These are phyloP conservation scores for Intubia oerlemansii DNA, from an alignment of 2,329 filamentous ascomycete genomes.

Conservation along the genomic window DNA sequence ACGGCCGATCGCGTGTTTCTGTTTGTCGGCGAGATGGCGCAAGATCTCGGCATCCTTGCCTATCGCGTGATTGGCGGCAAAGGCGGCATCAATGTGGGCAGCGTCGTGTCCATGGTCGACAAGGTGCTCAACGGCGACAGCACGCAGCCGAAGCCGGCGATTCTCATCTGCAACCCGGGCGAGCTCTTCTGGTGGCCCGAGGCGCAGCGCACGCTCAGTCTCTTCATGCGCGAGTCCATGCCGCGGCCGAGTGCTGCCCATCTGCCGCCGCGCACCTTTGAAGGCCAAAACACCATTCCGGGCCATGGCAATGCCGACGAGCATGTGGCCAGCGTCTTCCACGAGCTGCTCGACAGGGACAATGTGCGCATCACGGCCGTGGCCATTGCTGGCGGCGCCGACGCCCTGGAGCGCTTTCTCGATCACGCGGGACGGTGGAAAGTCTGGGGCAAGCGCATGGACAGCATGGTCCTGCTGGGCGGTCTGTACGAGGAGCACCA, in stretches of 20 bases:
- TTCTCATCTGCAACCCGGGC: conserved; percentile 61
- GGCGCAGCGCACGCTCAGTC: conserved; percentile 35
- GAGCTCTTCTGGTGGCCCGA: conserved; percentile 58
- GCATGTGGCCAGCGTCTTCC: conserved; percentile 49
- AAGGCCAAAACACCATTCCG: conserved; percentile 36
- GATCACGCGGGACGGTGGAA: conserved; percentile 29
- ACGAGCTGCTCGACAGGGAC: conserved; percentile 29
- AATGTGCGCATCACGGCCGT: conserved; percentile 49
- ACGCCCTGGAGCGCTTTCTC: conserved; percentile 35
- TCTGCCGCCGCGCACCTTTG: conserved; percentile 22
- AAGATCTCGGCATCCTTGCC: conserved; percentile 57
- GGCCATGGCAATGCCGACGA: conserved; percentile 32
- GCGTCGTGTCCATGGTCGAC: conserved; percentile 38
- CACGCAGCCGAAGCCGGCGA: conserved; percentile 16
- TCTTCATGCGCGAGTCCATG: conserved; percentile 31
- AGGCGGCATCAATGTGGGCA: conserved; percentile 50
- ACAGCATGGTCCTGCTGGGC: conserved; percentile 27
- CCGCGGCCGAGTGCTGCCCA: conserved; percentile 44
- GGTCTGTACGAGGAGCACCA: conserved; percentile 18
- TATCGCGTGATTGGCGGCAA: conserved; percentile 41
- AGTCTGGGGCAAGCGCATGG: conserved; percentile 20
- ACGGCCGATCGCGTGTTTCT: conserved; percentile 43
- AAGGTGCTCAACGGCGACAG: background rate
- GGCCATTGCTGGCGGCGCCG: conserved; percentile 45
- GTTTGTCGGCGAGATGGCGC: conserved; percentile 47